Percentiles rank a stretch among this genome's conserved stretches.
phyloP scores from a whole-genome alignment of 169 alveolate genomes.

The Eimeria zaria region DNA sequence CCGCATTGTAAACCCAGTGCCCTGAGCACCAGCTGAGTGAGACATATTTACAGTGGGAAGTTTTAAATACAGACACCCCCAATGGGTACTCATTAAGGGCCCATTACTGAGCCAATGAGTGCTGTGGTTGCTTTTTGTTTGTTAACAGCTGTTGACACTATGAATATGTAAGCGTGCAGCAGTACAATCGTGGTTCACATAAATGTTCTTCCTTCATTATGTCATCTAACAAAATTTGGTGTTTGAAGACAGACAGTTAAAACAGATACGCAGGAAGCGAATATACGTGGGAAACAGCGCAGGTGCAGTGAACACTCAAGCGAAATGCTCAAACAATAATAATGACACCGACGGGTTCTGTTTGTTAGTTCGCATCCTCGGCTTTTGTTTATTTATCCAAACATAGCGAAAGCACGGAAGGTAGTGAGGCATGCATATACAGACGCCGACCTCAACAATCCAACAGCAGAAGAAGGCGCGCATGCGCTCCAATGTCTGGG shows the following conservation, averaged over 20 bases:
- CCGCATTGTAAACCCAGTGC: background rate
- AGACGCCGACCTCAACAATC: constrained; percentile 89
- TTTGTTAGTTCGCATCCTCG: background rate
- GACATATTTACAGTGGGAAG: too few species aligned
- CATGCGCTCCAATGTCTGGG: constrained; percentile 90
- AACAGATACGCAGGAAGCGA: background rate
- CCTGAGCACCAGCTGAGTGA: too few species aligned
- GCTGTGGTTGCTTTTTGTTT: background rate
- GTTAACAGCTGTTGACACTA: background rate
- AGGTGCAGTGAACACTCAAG: background rate
- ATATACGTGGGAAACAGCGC: background rate
- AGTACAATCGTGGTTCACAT: background rate
- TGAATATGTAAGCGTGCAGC: background rate
- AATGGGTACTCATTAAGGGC: background rate
- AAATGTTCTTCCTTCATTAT: background rate
- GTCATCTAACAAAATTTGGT: background rate
- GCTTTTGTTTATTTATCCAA: background rate
- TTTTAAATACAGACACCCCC: background rate
- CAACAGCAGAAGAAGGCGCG: constrained; percentile 90
- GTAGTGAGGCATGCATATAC: background rate
- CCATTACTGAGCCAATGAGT: background rate
- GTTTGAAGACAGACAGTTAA: background rate
- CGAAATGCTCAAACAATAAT: background rate
- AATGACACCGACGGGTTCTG: background rate
- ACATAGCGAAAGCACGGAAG: background rate